Conservation (phyloP, 2,329 filamentous ascomycete genomes). For the Alternaria novae-zelandiae region DNA sequence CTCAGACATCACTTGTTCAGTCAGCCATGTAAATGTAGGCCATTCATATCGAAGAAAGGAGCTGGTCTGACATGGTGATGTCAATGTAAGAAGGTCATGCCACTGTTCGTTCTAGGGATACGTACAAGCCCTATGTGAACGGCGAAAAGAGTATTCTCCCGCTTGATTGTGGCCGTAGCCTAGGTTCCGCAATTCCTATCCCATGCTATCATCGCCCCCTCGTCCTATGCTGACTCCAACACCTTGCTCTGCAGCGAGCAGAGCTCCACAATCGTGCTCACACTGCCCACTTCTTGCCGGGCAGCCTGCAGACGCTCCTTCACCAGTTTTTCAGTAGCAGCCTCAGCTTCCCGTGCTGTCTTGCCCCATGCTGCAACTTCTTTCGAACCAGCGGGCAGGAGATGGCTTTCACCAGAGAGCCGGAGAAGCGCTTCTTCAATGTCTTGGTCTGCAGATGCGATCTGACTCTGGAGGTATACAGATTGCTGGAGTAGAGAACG, state of each 20-base stretch:
- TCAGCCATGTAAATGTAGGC: background rate
- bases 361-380: constrained; percentile 36
- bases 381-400: constrained; percentile 42
- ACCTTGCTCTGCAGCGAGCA: constrained; percentile 35
- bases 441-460: constrained; percentile 40
- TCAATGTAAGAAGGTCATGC: background rate
- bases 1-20: background rate
- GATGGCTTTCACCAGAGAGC: constrained; percentile 48
- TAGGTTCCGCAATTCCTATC: background rate
- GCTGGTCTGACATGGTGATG: background rate
- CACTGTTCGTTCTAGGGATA: background rate
- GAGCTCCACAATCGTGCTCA: constrained; percentile 36
- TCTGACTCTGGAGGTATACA: constrained; percentile 41
- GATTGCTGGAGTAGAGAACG: constrained; percentile 43
- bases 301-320: constrained; percentile 28
- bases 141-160: too few species aligned
- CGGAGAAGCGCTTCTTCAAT: constrained; percentile 37
- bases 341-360: constrained; percentile 29
- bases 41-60: background rate
- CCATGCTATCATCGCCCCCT: background rate
- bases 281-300: constrained; percentile 30
- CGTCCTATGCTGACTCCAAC: constrained; percentile 1
- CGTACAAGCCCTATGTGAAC: background rate
- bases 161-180: background rate
- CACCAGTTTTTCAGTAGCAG: constrained; percentile 23